A percentile compares a stretch with the other conserved stretches of the same genome.
These are phyloP conservation scores for Penicillium sp. DNA, from an alignment of 2,329 filamentous ascomycete species.

Conservation along the genomic window DNA sequence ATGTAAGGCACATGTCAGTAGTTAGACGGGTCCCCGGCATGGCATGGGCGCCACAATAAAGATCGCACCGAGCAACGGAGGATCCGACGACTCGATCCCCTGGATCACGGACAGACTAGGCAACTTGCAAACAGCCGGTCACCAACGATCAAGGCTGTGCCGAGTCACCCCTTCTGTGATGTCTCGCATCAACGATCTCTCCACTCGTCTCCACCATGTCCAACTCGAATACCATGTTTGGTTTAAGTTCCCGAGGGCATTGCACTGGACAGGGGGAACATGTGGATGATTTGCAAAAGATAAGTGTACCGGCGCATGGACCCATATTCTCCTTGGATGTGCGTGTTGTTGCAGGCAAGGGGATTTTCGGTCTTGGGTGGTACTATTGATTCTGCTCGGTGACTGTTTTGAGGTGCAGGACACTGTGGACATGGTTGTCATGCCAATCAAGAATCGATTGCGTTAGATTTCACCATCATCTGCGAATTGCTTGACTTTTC, in stretches of 20 bases:
- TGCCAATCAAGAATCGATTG: no score
- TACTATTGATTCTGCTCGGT: constrained; percentile 9
- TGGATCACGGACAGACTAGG: constrained; percentile 12
- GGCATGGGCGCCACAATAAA: constrained; percentile 14
- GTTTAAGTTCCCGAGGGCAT: no score
- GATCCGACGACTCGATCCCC: neutral
- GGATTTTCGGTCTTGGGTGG: constrained; percentile 3
- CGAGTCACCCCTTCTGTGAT: constrained; percentile 19
- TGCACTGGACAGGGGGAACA: constrained; percentile 5
- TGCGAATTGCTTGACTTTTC: constrained; percentile 5
- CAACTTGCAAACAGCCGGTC: constrained; percentile 12
- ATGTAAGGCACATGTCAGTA: constrained; percentile 26
- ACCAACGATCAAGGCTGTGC: constrained; percentile 7
- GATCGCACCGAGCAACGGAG: constrained; percentile 9
- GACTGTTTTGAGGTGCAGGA: neutral
- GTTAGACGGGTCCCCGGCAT: constrained; percentile 11
- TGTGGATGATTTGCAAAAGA: constrained; percentile 14
- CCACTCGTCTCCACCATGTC: neutral
- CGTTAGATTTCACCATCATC: neutral
- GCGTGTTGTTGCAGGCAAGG: constrained; percentile 8
- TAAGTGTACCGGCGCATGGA: constrained; percentile 6
- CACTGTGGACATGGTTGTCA: constrained; percentile 2
- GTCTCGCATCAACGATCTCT: constrained; percentile 12
- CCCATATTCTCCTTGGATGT: constrained; percentile 10
- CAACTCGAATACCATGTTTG: neutral